phyloP scores from a whole-genome alignment of 1,284 basidiomycete genomes.

The Rhodotorula sp. region DNA sequence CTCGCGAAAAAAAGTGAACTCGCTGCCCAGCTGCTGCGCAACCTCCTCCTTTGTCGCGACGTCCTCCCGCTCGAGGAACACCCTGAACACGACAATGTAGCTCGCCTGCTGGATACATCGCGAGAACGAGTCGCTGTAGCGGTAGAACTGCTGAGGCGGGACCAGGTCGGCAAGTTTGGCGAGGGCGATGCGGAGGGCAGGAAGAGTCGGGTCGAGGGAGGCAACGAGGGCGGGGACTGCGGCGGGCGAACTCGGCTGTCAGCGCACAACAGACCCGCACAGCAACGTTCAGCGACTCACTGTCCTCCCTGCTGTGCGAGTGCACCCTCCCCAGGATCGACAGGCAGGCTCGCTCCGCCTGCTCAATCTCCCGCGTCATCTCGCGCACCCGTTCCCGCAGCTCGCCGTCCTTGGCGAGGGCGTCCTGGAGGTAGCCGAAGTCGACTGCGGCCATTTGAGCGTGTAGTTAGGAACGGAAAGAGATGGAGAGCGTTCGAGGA shows the following conservation, averaged over 20 bases:
- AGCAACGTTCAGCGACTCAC: not conserved
- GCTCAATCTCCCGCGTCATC: conserved; percentile 31
- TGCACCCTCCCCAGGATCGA: conserved; percentile 29
- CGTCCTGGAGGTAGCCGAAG: conserved; percentile 29
- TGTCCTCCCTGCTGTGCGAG: conserved; percentile 13
- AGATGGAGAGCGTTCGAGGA: not conserved
- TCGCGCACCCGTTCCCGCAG: conserved; percentile 40
- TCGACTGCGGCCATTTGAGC: conserved; percentile 15
- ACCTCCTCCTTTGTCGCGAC: conserved; percentile 62
- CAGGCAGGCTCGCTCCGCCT: conserved; percentile 16
- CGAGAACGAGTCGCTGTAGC: conserved; percentile 56
- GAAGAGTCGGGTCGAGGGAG: conserved; percentile 33
- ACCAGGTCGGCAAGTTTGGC: conserved; percentile 49
- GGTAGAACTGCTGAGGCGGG: conserved; percentile 72
- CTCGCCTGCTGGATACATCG: conserved; percentile 54
- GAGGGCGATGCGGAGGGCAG: conserved; percentile 22
- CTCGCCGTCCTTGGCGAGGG: conserved; percentile 32
- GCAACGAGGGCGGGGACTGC: conserved; percentile 28
- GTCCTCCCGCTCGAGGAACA: conserved; percentile 63
- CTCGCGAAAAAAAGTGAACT: too few species aligned
- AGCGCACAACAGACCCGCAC: not conserved
- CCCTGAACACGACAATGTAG: conserved; percentile 64
- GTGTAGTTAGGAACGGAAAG: not conserved
- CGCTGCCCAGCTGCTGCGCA: conserved; percentile 64
- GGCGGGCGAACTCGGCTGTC: not conserved